Evolutionary conservation across 2,329 filamentous ascomycete genomes (phyloP).

Genomic region (Alternaria metachromatica): DNA sequence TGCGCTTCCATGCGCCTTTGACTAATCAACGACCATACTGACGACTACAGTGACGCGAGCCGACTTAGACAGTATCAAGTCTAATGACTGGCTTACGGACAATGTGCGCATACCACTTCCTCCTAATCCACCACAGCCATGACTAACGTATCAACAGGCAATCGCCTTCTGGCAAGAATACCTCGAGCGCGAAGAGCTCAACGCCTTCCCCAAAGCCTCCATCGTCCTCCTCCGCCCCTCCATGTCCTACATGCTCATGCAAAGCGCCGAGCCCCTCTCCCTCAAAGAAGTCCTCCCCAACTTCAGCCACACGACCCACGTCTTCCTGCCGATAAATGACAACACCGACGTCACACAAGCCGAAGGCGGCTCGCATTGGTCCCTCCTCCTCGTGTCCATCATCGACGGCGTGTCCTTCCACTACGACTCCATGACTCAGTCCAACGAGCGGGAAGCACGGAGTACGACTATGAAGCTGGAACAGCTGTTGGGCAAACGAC

Average conservation of each 20-base stretch:
- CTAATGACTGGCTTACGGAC: conserved; percentile 91
- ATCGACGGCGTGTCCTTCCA: conserved; percentile 94
- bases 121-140: neutral
- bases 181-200: conserved; percentile 87
- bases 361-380: conserved; percentile 96
- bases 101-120: conserved; percentile 65
- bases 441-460: conserved; percentile 77
- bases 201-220: conserved; percentile 78
- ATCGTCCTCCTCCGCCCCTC: conserved; percentile 91
- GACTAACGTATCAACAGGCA: conserved; percentile 62
- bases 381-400: conserved; percentile 83
- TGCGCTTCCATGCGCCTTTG: conserved; percentile 2
- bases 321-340: conserved; percentile 96
- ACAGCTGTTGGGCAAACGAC: conserved; percentile 67
- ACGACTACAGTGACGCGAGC: conserved; percentile 75
- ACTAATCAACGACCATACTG: conserved; percentile 10
- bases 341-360: conserved; percentile 77
- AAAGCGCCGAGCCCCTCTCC: conserved; percentile 65
- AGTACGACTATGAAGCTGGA: conserved; percentile 73
- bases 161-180: conserved; percentile 99
- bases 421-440: conserved; percentile 84
- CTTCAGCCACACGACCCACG: conserved; percentile 82
- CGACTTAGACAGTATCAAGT: conserved; percentile 85
- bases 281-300: conserved; percentile 76
- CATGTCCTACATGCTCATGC: conserved; percentile 91